A percentile compares a stretch with the other conserved stretches of the same genome.
phyloP scores from a whole-genome alignment of 768 basidiomycete genomes.

The Suillus americanus region DNA sequence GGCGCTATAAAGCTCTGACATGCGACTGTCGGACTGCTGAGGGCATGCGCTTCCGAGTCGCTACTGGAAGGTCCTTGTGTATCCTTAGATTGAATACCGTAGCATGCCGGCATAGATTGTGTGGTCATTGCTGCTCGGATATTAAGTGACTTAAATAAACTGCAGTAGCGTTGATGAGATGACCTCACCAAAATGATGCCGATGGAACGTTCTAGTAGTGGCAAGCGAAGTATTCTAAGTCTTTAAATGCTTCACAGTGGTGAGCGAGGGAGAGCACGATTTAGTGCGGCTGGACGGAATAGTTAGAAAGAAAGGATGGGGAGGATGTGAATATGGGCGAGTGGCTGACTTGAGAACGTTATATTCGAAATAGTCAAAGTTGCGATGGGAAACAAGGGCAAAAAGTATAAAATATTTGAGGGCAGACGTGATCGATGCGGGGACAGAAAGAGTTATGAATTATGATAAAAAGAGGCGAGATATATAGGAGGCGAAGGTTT shows the following conservation, averaged over 20 bases:
- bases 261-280: not conserved
- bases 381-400: not conserved
- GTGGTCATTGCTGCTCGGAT: not conserved
- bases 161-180: not conserved
- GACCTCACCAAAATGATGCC: not conserved
- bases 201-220: not conserved
- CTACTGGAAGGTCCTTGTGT: not conserved
- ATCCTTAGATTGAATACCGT: not conserved
- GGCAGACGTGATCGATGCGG: conserved; percentile 2
- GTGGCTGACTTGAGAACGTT: conserved; percentile 5
- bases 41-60: not conserved
- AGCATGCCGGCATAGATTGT: conserved; percentile 5
- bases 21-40: conserved; percentile 12
- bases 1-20: conserved; percentile 11
- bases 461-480: not conserved
- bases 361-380: conserved; percentile 1
- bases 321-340: not conserved
- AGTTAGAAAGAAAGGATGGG: not conserved
- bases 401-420: conserved; percentile 5
- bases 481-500: conserved; percentile 3
- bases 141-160: not conserved
- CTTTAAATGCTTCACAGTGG: not conserved
- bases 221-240: not conserved
- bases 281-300: not conserved
- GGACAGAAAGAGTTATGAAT: not conserved